Base-by-base conservation (phyloP, 1,284 basidiomycete species). In the Sporisorium exsertum region DNA sequence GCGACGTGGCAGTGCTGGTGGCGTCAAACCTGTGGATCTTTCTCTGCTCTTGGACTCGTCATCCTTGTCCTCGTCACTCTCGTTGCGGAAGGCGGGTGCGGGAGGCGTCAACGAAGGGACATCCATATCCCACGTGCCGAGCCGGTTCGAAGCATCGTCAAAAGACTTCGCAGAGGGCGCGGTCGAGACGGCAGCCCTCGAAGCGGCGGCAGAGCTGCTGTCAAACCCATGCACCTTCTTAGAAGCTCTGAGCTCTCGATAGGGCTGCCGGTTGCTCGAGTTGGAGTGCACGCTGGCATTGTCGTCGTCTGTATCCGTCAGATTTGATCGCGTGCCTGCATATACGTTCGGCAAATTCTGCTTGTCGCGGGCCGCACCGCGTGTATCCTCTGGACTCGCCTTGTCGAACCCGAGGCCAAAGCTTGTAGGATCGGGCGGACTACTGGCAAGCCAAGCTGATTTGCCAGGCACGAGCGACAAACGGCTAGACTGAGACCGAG, bases 371-470 rank as follows among this genome's bases (percentile, higher is more conserved):
- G 42, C 49, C 1, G 33, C 49, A 27, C 46, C 59, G 55, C 60
- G 63, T 6, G 53, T 59, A 26, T 72, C 58, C 26, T 77, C 74
- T 2, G 69, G 74, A 43, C 70, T 77, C 2, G 67, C 51, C 54
- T 58, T 67, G 53, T 77, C 75, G 49, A 77, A 61, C 15, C 77
- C 77, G 1, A 73, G 64, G 12, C 77, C 77, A 26, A 73, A 62
- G 42, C 71, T 72, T 8, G 70, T 69, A 2, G 77, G 77, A 40
- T 79, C 77, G 5, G 73, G 73, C 9, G 73, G 73, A 55, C 71
- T 75, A 59, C 70, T 74, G 18, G 72, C 71, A 4, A 77, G 52
- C 77, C 77, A 79, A 1, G 64, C 69, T 18, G 72, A 72, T 46
- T 71, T 58, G 12, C 69, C 69, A 9, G 74, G 66, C 10, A 69